Evolutionary conservation across 139 green algal species (phyloP).

Genomic region (Tetradesmus lagerheimii): DNA sequence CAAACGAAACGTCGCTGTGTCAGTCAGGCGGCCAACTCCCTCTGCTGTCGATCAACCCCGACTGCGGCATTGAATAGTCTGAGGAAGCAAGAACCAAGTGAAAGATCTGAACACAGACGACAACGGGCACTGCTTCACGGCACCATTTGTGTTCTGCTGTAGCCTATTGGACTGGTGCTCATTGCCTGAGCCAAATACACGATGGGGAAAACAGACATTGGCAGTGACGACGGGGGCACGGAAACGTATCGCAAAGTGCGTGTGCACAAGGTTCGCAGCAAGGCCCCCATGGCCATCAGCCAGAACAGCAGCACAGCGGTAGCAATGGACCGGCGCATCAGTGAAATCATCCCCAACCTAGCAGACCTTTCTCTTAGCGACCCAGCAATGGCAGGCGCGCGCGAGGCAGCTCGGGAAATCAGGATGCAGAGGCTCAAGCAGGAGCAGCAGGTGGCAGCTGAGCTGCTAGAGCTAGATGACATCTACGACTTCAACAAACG

Average conservation of each 20-base stretch:
- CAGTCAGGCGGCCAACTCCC: neutral
- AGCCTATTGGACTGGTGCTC: neutral
- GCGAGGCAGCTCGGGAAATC: constrained; percentile 25
- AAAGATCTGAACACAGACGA: neutral
- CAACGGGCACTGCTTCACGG: neutral
- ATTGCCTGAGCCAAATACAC: neutral
- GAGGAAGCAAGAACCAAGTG: neutral
- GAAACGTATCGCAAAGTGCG: constrained; percentile 45
- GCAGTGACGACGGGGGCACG: constrained; percentile 35
- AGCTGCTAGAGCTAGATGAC: constrained; percentile 60
- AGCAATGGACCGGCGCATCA: constrained; percentile 54
- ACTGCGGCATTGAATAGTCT: neutral
- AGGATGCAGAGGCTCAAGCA: constrained; percentile 29
- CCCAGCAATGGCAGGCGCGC: neutral
- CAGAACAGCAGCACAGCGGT: constrained; percentile 28
- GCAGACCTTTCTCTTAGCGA: constrained; percentile 56
- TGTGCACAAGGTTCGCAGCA: constrained; percentile 56
- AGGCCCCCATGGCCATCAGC: constrained; percentile 19
- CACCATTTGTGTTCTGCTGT: neutral
- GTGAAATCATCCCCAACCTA: constrained; percentile 66
- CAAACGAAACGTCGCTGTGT: constrained; percentile 4
- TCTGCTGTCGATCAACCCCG: neutral
- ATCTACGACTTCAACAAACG: constrained; percentile 66
- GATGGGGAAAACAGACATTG: neutral
- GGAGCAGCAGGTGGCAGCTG: constrained; percentile 48